Evolutionary conservation across 1,139 yeast genomes (phyloP).

Genomic region (Yamadazyma triangularis): DNA sequence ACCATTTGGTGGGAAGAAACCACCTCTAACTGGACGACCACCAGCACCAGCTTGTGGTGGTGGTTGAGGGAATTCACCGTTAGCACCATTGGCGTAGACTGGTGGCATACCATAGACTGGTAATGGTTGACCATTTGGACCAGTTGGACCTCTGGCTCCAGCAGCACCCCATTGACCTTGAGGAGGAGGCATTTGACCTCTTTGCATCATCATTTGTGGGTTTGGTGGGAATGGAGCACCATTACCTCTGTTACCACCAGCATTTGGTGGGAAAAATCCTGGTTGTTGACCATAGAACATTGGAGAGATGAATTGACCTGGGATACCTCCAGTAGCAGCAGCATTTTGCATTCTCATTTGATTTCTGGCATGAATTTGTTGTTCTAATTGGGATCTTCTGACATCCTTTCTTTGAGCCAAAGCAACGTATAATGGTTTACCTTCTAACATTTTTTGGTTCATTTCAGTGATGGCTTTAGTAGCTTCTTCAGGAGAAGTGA

Average conservation of each 20-base stretch:
- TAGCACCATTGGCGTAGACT: constrained; percentile 43
- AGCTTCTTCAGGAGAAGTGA: constrained; percentile 98
- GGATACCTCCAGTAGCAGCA: constrained; percentile 81
- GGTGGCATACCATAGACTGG: constrained; percentile 85
- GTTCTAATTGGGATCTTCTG: constrained; percentile 95
- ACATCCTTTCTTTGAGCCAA: constrained; percentile 99
- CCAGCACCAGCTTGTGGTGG: constrained; percentile 10
- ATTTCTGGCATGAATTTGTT: constrained; percentile 97
- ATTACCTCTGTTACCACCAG: constrained; percentile 55
- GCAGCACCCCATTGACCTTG: constrained; percentile 51
- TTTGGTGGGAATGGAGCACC: constrained; percentile 61
- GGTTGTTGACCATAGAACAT: constrained; percentile 92
- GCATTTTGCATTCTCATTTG: constrained; percentile 98
- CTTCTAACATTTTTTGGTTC: constrained; percentile 95
- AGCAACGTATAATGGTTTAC: constrained; percentile 97
- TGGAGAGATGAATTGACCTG: constrained; percentile 95
- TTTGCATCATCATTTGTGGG: constrained; percentile 88
- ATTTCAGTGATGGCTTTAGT: constrained; percentile 97
- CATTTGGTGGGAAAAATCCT: constrained; percentile 74
- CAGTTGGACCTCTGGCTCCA: constrained; percentile 46
- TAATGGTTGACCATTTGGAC: constrained; percentile 78
- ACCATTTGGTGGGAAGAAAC: constrained; percentile 43
- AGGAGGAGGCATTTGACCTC: constrained; percentile 59
- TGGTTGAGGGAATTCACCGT: constrained; percentile 24
- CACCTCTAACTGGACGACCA: constrained; percentile 14